phyloP scores from a whole-genome alignment of 495 filamentous ascomycete species.

The Annulohypoxylon maeteangense region DNA sequence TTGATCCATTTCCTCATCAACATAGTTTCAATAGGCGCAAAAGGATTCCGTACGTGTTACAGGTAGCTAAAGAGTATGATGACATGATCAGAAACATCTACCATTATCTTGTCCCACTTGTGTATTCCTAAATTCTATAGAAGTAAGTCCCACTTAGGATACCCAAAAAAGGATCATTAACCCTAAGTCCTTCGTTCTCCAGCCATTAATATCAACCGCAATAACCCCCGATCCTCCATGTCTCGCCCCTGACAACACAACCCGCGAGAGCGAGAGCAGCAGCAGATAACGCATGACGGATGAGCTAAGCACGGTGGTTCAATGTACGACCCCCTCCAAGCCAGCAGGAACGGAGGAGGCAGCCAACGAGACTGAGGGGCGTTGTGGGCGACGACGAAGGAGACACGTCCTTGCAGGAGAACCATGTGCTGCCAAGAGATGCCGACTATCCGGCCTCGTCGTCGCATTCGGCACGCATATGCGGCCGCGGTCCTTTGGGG shows the following conservation, averaged over 20 bases:
- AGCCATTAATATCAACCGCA: background rate
- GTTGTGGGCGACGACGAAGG: background rate
- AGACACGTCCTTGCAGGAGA: background rate
- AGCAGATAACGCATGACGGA: background rate
- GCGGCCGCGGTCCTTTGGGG: conserved; percentile 2
- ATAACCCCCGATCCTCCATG: background rate
- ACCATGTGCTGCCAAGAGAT: conserved; percentile 16
- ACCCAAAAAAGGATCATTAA: background rate
- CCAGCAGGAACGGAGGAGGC: background rate
- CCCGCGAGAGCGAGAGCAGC: background rate
- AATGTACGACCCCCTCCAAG: background rate
- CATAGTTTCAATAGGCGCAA: no score
- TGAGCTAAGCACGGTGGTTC: background rate
- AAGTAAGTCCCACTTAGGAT: background rate
- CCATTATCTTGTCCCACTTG: background rate
- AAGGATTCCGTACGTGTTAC: background rate
- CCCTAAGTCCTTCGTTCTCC: background rate
- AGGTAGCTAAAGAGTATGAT: background rate
- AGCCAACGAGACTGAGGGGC: background rate
- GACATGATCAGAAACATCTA: background rate
- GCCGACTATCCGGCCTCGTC: conserved; percentile 32
- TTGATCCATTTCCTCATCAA: no score
- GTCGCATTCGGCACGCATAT: conserved; percentile 35
- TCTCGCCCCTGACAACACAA: background rate
- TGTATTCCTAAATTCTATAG: background rate